phyloP scores from a whole-genome alignment of 129 eudicot species.

The Centella asiatica region DNA sequence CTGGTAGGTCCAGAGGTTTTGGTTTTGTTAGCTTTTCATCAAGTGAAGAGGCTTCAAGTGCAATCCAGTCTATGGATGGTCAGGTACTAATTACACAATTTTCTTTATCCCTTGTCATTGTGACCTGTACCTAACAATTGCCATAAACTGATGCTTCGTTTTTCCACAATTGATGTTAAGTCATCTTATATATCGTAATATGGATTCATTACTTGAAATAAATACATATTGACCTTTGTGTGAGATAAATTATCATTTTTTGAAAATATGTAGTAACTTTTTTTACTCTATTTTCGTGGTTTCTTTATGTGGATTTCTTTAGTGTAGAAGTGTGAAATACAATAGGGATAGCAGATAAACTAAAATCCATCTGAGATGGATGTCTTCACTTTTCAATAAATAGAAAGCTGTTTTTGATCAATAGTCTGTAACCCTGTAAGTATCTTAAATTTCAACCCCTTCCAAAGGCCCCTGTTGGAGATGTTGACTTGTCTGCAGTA shows the following conservation, averaged over 20 bases:
- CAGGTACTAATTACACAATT: conserved; percentile 43
- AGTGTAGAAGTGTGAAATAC: too few relatives aligned
- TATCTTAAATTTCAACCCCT: too few relatives aligned
- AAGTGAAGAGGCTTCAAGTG: conserved; percentile 61
- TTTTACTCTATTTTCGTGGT: neutral
- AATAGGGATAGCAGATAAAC: too few relatives aligned
- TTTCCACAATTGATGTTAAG: too few relatives aligned
- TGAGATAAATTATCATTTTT: neutral
- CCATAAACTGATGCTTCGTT: neutral
- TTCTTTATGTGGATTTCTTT: neutral
- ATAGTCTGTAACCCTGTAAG: too few relatives aligned
- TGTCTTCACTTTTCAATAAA: too few relatives aligned
- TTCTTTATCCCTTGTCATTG: neutral
- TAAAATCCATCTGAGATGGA: neutral
- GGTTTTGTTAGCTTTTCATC: conserved; percentile 77
- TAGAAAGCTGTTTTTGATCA: too few relatives aligned
- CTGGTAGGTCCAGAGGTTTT: conserved; percentile 85
- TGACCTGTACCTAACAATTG: neutral
- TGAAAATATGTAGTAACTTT: neutral
- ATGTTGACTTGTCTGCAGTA: too few relatives aligned
- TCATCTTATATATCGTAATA: neutral
- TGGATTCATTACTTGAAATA: neutral
- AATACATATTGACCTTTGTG: neutral
- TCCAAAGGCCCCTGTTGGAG: too few relatives aligned
- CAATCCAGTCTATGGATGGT: conserved; percentile 71